These are phyloP conservation scores for Deakozyma indianensis DNA, from an alignment of 805 yeast genomes.

Conservation along the genomic window DNA sequence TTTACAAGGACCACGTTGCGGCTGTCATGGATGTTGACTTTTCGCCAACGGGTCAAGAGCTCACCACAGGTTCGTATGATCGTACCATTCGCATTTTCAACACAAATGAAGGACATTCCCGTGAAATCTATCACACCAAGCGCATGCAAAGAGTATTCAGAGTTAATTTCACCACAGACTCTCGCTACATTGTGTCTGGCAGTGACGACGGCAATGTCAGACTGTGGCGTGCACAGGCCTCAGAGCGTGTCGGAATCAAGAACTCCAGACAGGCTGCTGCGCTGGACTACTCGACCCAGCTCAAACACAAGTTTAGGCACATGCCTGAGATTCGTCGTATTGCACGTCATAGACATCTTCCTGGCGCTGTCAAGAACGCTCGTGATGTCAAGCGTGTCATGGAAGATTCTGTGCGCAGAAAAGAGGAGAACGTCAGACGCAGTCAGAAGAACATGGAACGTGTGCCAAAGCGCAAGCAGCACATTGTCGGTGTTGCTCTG, in stretches of 20 bases:
- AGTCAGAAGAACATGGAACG: constrained; percentile 37
- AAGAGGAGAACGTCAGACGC: constrained; percentile 71
- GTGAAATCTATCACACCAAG: constrained; percentile 92
- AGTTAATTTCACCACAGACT: constrained; percentile 75
- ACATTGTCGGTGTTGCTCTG: constrained; percentile 65
- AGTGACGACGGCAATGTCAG: constrained; percentile 95
- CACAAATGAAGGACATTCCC: constrained; percentile 71
- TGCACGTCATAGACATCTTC: constrained; percentile 83
- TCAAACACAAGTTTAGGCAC: constrained; percentile 82
- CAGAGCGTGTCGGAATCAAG: constrained; percentile 71
- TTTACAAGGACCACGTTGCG: constrained; percentile 88
- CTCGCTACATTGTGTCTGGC: constrained; percentile 75
- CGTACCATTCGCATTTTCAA: constrained; percentile 76
- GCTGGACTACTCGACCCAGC: constrained; percentile 79
- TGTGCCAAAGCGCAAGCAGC: constrained; percentile 66
- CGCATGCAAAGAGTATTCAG: constrained; percentile 93
- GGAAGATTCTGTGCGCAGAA: constrained; percentile 54
- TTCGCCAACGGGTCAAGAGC: constrained; percentile 92
- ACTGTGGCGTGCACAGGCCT: constrained; percentile 80
- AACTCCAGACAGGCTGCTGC: constrained; percentile 67
- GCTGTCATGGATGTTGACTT: constrained; percentile 92
- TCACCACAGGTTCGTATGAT: constrained; percentile 92
- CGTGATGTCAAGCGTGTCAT: constrained; percentile 72
- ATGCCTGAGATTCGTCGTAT: constrained; percentile 95
- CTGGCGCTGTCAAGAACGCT: constrained; percentile 77